Base-by-base conservation (phyloP, 805 yeast genomes). In the Starmera pachycereana region DNA sequence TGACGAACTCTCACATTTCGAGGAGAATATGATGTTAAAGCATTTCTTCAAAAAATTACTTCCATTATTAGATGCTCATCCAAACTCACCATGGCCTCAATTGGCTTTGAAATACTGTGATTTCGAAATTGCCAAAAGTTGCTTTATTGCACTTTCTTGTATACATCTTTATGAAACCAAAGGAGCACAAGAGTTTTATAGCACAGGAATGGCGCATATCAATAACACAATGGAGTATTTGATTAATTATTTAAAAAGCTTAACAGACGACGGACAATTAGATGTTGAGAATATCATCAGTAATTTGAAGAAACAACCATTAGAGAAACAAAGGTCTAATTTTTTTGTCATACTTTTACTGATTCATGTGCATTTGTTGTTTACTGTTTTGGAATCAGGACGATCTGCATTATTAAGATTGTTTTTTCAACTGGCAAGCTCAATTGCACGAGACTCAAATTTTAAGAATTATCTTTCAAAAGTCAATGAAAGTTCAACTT, bases 51-150 rank as follows among this genome's bases (percentile, higher is more conserved):
- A 71, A 46, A 68, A 71, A 43, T 57, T 75, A 31, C 53, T 75
- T 6, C 78, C 76, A 2, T 49, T 74, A 33, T 53, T 74, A 29
- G 81, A 75, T 56, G 77, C 78, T 0, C 79, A 75, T 49, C 81
- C 80, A 0, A 69, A 71, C 33, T 62, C 77, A 1, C 80, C 80
- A 4, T 73, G 79, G 79, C 81, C 81, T 0, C 74, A 73, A 42
- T 52, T 75, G 41, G 77, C 78, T 34, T 57, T 75, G 44, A 66
- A 69, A 38, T 74, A 74, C 49, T 74, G 80, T 47, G 77, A 74
- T 48, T 66, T 71, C 45, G 76, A 74, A 46, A 66, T 75, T 36
- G 79, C 80, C 1, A 61, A 76, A 40, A 69, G 76, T 44, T 75
- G 81, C 44, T 74, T 75, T 46, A 65, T 75, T 16, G 72, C 78